Percentiles rank a stretch among this genome's conserved stretches.
Conservation (phyloP, 495 filamentous ascomycete genomes). For the Aspergillus incahuasiensis region DNA sequence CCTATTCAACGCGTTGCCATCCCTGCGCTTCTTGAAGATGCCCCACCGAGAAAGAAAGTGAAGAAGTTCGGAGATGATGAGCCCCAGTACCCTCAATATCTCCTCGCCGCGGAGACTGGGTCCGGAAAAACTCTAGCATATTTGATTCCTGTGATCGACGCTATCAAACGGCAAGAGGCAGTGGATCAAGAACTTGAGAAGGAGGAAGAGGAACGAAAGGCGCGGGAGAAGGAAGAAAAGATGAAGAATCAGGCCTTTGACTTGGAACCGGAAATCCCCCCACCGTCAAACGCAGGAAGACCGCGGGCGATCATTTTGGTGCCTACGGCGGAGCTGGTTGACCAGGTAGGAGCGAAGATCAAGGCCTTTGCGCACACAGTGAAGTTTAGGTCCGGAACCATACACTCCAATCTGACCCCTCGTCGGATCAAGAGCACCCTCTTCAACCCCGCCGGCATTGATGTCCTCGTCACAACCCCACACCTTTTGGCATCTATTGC, state of each 20-base stretch:
- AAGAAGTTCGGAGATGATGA: conserved; percentile 27
- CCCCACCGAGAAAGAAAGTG: conserved; percentile 23
- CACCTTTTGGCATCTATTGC: conserved; percentile 84
- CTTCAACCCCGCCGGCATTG: conserved; percentile 75
- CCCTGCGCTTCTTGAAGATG: conserved; percentile 61
- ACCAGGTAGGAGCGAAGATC: conserved; percentile 71
- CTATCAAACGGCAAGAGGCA: conserved; percentile 72
- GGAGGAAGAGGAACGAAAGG: conserved; percentile 46
- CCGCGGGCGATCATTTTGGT: conserved; percentile 83
- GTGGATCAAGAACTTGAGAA: conserved; percentile 52
- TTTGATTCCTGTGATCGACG: conserved; percentile 73
- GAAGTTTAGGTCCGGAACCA: conserved; percentile 74
- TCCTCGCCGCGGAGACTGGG: conserved; percentile 92
- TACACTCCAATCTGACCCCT: conserved; percentile 70
- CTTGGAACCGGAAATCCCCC: conserved; percentile 50
- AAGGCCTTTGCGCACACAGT: conserved; percentile 76
- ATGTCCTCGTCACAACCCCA: conserved; percentile 82
- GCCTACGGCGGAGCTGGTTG: conserved; percentile 92
- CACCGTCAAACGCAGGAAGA: conserved; percentile 61
- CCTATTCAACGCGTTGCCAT: conserved; percentile 87
- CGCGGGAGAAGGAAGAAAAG: conserved; percentile 43
- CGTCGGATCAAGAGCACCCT: conserved; percentile 81
- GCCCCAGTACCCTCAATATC: conserved; percentile 61
- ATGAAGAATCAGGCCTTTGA: conserved; percentile 46
- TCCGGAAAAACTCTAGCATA: conserved; percentile 97